Conservation (phyloP, 371 early-diverging fungal species). For the Rhizopus delemar region DNA sequence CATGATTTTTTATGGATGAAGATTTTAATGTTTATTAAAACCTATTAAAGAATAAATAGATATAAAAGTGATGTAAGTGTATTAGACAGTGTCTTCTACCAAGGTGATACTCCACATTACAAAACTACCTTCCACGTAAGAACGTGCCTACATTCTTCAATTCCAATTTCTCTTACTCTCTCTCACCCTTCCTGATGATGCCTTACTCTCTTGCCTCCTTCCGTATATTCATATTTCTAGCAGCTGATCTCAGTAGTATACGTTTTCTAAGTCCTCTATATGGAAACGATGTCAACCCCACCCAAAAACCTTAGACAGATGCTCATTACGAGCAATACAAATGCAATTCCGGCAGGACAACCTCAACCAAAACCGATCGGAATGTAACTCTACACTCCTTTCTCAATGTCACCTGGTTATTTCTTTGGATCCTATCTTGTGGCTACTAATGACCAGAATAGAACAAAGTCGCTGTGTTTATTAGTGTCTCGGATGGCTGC, state of each 20-base stretch:
- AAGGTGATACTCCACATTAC: constrained; percentile 11
- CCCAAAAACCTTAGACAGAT: not conserved
- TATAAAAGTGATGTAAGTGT: too few species aligned
- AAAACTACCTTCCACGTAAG: constrained; percentile 6
- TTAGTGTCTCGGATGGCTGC: constrained; percentile 15
- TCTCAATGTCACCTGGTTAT: not conserved
- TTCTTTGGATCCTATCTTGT: constrained; percentile 1
- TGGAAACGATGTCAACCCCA: not conserved
- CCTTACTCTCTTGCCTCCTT: not conserved
- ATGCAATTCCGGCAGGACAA: not conserved
- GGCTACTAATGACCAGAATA: not conserved
- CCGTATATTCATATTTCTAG: too few species aligned
- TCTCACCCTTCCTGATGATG: not conserved
- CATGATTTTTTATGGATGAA: too few species aligned
- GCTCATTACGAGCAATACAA: not conserved
- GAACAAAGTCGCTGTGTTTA: constrained; percentile 10
- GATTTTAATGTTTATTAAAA: too few species aligned
- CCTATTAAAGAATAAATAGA: too few species aligned
- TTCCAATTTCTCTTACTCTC: not conserved
- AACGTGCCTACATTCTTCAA: not conserved
- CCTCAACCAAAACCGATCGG: not conserved
- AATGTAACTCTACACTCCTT: not conserved
- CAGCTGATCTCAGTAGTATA: too few species aligned
- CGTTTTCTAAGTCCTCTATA: not conserved
- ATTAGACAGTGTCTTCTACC: not conserved